Evolutionary conservation across 2,329 filamentous ascomycete genomes (phyloP).

Genomic region (Teratosphaeria epicoccoides): DNA sequence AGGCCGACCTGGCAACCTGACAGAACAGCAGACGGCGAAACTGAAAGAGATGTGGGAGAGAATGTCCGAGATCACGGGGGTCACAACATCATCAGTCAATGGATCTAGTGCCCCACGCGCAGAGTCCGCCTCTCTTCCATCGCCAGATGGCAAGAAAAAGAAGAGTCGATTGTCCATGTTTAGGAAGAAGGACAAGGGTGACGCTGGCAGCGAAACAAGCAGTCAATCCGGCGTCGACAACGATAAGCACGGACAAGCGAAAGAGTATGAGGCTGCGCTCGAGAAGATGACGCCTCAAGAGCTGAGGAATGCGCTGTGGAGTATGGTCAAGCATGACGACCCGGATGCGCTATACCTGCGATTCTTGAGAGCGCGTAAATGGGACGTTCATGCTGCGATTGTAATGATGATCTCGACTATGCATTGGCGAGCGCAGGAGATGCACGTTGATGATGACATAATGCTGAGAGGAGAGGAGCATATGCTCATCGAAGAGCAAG

Average conservation of each 20-base stretch:
- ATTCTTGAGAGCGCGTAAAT: slow-evolving; percentile 82
- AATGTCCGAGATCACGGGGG: slow-evolving; percentile 63
- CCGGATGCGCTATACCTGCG: slow-evolving; percentile 75
- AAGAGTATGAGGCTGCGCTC: slow-evolving; percentile 74
- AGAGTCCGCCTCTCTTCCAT: slow-evolving; percentile 2
- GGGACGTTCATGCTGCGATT: slow-evolving; percentile 87
- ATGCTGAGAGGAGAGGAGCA: slow-evolving; percentile 64
- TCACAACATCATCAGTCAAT: not conserved
- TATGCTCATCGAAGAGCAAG: slow-evolving; percentile 51
- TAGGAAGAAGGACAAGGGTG: slow-evolving; percentile 46
- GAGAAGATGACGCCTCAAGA: slow-evolving; percentile 66
- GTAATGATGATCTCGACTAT: slow-evolving; percentile 92
- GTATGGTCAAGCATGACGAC: slow-evolving; percentile 89
- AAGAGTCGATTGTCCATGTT: slow-evolving; percentile 67
- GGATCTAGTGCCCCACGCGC: not conserved
- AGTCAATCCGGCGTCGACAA: slow-evolving; percentile 39
- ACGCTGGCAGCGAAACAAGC: slow-evolving; percentile 20
- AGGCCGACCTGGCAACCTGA: slow-evolving; percentile 77
- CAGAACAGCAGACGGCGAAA: slow-evolving; percentile 79
- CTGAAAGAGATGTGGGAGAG: slow-evolving; percentile 76
- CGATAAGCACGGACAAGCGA: slow-evolving; percentile 87
- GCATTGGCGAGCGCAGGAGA: slow-evolving; percentile 75
- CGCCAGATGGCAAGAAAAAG: slow-evolving; percentile 44
- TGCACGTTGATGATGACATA: slow-evolving; percentile 83
- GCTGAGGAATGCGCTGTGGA: slow-evolving; percentile 75